Base-by-base conservation (phyloP, 148 eudicot genomes). In the Euryodendron excelsum region DNA sequence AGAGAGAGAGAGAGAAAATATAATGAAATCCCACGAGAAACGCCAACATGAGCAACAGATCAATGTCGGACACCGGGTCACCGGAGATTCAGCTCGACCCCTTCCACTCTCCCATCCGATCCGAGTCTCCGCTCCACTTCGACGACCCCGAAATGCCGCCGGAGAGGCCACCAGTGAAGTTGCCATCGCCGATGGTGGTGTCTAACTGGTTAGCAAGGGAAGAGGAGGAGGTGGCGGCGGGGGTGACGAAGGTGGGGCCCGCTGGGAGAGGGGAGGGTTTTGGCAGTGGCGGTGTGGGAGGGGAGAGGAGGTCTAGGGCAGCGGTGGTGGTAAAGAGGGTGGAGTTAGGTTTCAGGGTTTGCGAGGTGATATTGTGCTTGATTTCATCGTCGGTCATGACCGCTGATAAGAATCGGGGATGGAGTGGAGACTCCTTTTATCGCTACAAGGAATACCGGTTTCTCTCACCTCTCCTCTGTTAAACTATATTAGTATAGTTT, bases 401-500 rank as follows among this genome's bases (percentile, higher is more conserved):
- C 4, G 77, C 94, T n/a, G 88, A 93, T 82, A 86, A 80, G 61
- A 95, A 96, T 73, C 86, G 88, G 80, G 99, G 99, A 5, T 95
- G 99, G 99, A 89, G 88, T 74, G 97, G 97, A 20, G 99, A 95
- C 78, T 95, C 99, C 7, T 95, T 90, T 76, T 92, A 91, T 84
- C 97, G 97, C 7, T 91, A 95, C 47, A 89, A 78, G 80, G 99
- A 95, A 73, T 95, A 91, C 90, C 87, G 96, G 99, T 94, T 27
- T 47, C n/a, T 4, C 8, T 37, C 23, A 17, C 33, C 27, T 64
- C 15, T 64, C 3, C 2, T 44, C 10, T 3, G 1, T 14, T 1
- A 6, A 37, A 14, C 10, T 23, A 1, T 41, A 27, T 33, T 10
- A 4, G 7, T 41, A n/a, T n/a, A n/a, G n/a, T n/a, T n/a, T n/a